Conservation (phyloP, 257 asterid species). For the Lycium barbarum region DNA sequence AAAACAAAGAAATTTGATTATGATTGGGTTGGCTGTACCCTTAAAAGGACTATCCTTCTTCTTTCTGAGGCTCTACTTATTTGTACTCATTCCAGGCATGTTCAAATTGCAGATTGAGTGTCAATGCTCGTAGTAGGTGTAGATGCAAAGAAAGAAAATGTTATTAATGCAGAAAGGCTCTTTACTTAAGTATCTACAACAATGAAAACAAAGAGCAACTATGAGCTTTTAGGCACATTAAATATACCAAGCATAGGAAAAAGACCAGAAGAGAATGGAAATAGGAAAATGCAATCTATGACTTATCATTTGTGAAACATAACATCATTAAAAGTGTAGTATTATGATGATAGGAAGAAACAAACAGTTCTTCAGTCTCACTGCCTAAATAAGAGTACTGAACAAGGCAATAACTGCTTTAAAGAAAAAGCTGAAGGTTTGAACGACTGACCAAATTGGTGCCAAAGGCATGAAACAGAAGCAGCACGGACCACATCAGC, state of each 20-base stretch:
- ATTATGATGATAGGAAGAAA: background rate
- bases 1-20: background rate
- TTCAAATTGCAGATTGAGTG: background rate
- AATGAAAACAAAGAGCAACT: background rate
- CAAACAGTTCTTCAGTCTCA: background rate
- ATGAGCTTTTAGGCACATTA: background rate
- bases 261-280: background rate
- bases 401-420: background rate
- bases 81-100: background rate
- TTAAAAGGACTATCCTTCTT: background rate
- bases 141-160: background rate
- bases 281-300: constrained; percentile 21
- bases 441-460: constrained; percentile 63
- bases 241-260: constrained; percentile 24
- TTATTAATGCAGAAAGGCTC: background rate
- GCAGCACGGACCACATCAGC: constrained; percentile 67
- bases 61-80: constrained; percentile 9
- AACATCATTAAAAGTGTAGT: background rate
- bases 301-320: constrained; percentile 9
- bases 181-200: background rate
- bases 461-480: constrained; percentile 67
- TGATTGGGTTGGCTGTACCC: background rate
- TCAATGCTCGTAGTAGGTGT: background rate
- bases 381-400: background rate
- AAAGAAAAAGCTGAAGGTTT: constrained; percentile 9